These are phyloP conservation scores for Haematococcus lacustris DNA, from an alignment of 139 green algal genomes.

Conservation along the genomic window DNA sequence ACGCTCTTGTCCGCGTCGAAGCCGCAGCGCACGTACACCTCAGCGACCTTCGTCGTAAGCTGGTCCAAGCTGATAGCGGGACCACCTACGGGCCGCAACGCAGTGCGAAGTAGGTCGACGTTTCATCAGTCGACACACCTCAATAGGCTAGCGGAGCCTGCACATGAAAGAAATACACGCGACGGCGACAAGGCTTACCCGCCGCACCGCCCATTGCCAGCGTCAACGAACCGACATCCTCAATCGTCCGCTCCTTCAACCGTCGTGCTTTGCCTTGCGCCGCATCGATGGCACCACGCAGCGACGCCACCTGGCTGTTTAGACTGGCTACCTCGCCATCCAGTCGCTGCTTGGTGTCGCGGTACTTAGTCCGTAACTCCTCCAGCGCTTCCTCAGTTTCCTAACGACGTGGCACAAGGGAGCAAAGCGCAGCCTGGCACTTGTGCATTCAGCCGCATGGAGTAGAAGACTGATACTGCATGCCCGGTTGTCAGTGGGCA, in stretches of 20 bases:
- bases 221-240: slow-evolving; percentile 36
- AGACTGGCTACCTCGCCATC: slow-evolving; percentile 48
- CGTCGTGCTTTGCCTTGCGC: slow-evolving; percentile 36
- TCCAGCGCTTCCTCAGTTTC: slow-evolving; percentile 77
- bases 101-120: too few species aligned
- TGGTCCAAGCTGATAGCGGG: slow-evolving; percentile 31
- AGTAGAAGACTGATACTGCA: too few species aligned
- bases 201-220: slow-evolving; percentile 25
- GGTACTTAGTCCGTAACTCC: slow-evolving; percentile 50
- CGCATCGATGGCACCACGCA: slow-evolving; percentile 41
- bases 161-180: too few species aligned
- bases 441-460: too few species aligned
- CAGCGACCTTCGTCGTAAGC: slow-evolving; percentile 45
- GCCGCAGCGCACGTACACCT: slow-evolving; percentile 71
- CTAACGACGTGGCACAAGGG: too few species aligned
- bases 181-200: too few species aligned
- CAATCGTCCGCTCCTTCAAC: slow-evolving; percentile 36
- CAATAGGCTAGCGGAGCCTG: too few species aligned
- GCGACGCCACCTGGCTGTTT: slow-evolving; percentile 8
- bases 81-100: too few species aligned
- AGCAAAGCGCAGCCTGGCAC: too few species aligned
- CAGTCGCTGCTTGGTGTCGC: slow-evolving; percentile 47
- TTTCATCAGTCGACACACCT: too few species aligned
- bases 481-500: too few species aligned
- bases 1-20: slow-evolving; percentile 72